Base-by-base conservation (phyloP, 768 basidiomycete genomes). In the Hygrocybe coccinea region DNA sequence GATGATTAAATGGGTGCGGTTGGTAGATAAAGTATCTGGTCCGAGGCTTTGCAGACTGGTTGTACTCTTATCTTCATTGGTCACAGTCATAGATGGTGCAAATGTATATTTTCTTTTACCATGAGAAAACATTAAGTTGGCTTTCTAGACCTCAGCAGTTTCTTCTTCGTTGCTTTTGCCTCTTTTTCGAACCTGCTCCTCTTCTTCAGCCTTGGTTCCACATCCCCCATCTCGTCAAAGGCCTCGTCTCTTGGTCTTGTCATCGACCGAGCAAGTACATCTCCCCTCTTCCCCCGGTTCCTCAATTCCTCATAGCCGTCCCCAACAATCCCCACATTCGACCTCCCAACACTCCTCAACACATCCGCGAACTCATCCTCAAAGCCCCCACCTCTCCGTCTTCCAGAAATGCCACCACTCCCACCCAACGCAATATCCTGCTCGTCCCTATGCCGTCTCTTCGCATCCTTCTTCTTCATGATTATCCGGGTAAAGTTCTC, bases 401-500 rank as follows among this genome's bases (percentile, higher is more conserved):
- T 76, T n/a, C 80, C 75, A 52, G 79, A 74, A 22, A 76, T 75
- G n/a, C 76, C 75, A 39, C 79, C 81, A 11, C 87, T 55, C n/a
- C 59, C 89, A 51, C 95, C 95, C 11, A 97, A 74, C 15, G 91
- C 91, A 58, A 97, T 72, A 59, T 91, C 89, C 59, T 82, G 90
- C 69, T 97, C 95, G 64, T 97, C 95, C 57, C 82, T 77, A 51
- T 68, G 72, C 17, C 95, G 79, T 44, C 85, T 76, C 61, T 77
- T 81, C 14, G 81, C 79, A 44, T 95, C 93, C 64, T 84, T 85
- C 78, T 97, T 97, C 67, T 86, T 89, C 82, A 94, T 86, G 57
- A 95, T 78, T 52, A 97, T 64, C 44, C 95, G 85, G 36, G 89
- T 90, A 72, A 97, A 91, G 69, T 95, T 94, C 45, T 91, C 91